Evolutionary conservation across 768 basidiomycete genomes (phyloP).

Genomic region (Amylocystis lapponica): DNA sequence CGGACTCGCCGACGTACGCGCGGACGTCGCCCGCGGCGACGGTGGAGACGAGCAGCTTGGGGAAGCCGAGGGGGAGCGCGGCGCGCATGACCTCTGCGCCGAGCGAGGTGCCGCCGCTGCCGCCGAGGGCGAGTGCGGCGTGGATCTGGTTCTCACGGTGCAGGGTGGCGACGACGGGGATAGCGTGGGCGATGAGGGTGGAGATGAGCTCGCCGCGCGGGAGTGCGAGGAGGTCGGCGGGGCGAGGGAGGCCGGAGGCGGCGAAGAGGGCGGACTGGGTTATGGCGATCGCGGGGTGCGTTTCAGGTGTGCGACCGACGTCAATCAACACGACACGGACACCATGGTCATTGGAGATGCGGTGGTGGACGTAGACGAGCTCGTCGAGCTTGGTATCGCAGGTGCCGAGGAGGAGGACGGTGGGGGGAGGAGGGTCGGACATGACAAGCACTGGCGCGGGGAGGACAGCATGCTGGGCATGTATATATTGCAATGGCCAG

Average conservation of each 20-base stretch:
- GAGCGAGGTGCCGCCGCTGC: conserved; percentile 14
- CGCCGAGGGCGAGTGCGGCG: conserved; percentile 10
- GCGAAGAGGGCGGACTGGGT: conserved; percentile 9
- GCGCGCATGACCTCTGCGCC: conserved; percentile 12
- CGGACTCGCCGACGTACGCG: conserved; percentile 11
- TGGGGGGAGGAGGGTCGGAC: no score
- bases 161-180: conserved; percentile 5
- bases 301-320: conserved; percentile 10
- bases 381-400: conserved; percentile 19
- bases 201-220: conserved; percentile 11
- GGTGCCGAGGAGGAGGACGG: conserved; percentile 14
- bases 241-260: neutral
- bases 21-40: conserved; percentile 16
- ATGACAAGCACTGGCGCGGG: no score
- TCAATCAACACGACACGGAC: conserved; percentile 14
- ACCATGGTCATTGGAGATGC: conserved; percentile 4
- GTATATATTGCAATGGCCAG: no score
- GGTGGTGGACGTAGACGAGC: conserved; percentile 12
- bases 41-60: conserved; percentile 18
- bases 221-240: conserved; percentile 7
- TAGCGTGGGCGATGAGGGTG: conserved; percentile 6
- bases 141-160: conserved; percentile 6
- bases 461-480: no score
- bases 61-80: conserved; percentile 14
- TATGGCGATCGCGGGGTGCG: conserved; percentile 11